Base-by-base conservation (phyloP, 257 asterid genomes). In the Solanum clarkiae region DNA sequence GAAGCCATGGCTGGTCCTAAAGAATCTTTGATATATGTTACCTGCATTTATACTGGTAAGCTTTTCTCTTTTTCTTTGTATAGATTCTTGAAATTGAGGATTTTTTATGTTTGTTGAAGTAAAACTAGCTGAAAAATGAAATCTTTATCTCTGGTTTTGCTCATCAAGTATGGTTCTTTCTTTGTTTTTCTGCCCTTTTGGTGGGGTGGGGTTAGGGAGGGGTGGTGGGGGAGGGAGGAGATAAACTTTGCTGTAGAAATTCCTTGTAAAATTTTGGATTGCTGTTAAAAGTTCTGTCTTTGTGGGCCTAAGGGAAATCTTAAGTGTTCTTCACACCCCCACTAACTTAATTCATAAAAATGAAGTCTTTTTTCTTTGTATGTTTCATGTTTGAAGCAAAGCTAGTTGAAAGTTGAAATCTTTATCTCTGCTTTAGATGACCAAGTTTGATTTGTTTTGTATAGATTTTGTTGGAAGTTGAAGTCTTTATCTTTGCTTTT, bases 1-100 rank as follows among this genome's bases (percentile, higher is more conserved):
- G 95, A 91, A 12, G 99, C 99, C 88, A 97, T 97, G 98, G 66
- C 97, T 89, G 99, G 99, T 83, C 98, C 98, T 32, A 92, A 87
- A 63, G 99, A 97, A 86, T 70, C 94, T 85, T 98, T 97, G 32
- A 90, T 97, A 55, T 97, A 97, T 86, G 98, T 97, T 80, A 97
- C 99, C 71, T 95, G 98, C 85, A 86, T 97, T 57, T 97, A 97
- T 83, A 86, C 94, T 49, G 99, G 99, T 94, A 87, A 36, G 0
- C 49, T 40, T 2, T 0, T 15, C 2, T 42, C 11, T 14, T n/a
- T 32, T n/a, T 13, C 26, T 26, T 22, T 22, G 17, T 45, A 9
- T n/a, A 65, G 72, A 26, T 66, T 47, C 59, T 47, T 74, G 81
- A 74, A 74, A 74, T 74, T 74, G 54, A 8, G 17, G 20, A 2